Evolutionary conservation across 495 filamentous ascomycete genomes (phyloP).

Genomic region (Penicillium goetzii): DNA sequence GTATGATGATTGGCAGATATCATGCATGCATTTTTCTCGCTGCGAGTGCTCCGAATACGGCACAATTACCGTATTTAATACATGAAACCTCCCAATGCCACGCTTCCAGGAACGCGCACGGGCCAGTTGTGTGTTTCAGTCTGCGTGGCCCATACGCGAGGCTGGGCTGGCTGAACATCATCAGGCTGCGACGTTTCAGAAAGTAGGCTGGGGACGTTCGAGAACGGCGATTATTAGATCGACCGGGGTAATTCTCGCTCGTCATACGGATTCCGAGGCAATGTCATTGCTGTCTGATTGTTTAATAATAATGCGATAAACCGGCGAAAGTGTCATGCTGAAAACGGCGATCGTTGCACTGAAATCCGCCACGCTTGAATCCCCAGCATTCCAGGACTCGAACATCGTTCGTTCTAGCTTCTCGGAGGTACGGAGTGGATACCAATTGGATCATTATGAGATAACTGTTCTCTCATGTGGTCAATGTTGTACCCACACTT

Average conservation of each 20-base stretch:
- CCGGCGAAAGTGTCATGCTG: background rate
- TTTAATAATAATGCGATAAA: background rate
- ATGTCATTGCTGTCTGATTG: constrained; percentile 14
- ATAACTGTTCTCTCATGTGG: background rate
- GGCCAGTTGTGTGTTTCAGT: background rate
- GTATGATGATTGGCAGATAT: background rate
- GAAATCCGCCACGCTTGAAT: background rate
- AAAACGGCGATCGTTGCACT: constrained; percentile 19
- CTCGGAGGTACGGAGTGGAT: background rate
- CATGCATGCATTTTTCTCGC: background rate
- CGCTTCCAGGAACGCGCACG: constrained; percentile 4
- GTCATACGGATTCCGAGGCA: background rate
- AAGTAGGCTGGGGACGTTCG: background rate
- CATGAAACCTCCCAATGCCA: background rate
- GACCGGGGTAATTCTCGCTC: background rate
- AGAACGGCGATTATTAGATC: background rate
- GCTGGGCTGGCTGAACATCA: background rate
- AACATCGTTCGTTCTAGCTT: constrained; percentile 16
- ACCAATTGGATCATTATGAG: background rate
- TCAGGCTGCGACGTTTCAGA: constrained; percentile 21
- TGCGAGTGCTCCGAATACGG: background rate
- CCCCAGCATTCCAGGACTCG: constrained; percentile 25
- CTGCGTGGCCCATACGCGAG: background rate
- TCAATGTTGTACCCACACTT: background rate
- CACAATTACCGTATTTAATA: background rate